Conservation (phyloP, 176 grass and related monocot genomes). For the Cocos nucifera region DNA sequence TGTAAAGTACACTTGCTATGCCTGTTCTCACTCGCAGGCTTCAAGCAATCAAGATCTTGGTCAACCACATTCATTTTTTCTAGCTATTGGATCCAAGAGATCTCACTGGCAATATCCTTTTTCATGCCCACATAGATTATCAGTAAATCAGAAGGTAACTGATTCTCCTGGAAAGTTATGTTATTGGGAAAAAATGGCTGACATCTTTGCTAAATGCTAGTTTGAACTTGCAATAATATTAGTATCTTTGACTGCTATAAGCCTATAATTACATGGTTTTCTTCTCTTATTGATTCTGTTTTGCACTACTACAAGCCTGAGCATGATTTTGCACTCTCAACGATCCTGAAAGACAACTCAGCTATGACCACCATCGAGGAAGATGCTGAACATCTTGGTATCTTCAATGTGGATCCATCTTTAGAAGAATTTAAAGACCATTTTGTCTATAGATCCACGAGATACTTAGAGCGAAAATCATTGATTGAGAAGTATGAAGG, state of each 20-base stretch:
- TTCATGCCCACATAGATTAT: neutral
- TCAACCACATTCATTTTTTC: neutral
- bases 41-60: neutral
- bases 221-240: neutral
- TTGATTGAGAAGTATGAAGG: conserved; percentile 64
- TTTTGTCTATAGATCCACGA: conserved; percentile 61
- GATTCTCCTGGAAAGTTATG: neutral
- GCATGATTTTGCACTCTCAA: conserved; percentile 37
- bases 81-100: conserved; percentile 4
- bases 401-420: conserved; percentile 56
- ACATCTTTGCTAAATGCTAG: neutral
- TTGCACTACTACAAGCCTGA: conserved; percentile 33
- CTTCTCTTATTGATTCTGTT: neutral
- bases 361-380: conserved; percentile 27
- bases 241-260: neutral
- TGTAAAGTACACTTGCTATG: too few species aligned
- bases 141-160: conserved; percentile 6
- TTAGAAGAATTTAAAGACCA: conserved; percentile 62
- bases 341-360: conserved; percentile 21
- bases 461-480: conserved; percentile 47
- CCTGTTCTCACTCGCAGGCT: neutral
- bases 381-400: conserved; percentile 29
- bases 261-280: neutral
- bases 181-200: neutral
- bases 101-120: neutral